Evolutionary conservation across 73 alveolate genomes (phyloP), one percentile per base, ranked within the genome.

Genomic region (Stentor coeruleus): DNA sequence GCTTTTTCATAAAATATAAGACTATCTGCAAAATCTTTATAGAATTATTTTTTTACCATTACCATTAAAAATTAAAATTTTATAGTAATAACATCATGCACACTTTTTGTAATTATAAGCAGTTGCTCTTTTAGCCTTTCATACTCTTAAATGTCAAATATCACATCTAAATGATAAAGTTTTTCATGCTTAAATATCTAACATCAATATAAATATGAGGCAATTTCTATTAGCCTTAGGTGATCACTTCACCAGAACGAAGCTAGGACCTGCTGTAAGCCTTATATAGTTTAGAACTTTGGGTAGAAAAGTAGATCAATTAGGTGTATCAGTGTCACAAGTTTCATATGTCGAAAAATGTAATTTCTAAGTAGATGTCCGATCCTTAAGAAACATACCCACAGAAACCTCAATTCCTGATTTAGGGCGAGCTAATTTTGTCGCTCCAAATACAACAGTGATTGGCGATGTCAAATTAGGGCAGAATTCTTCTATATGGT

Each of bases 371-470:
- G 20, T n/a, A 75, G 59, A 75, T 38, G 83, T 75, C 59, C 77
- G 66, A 39, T 75, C 83, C 15, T 30, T 75, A n/a, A 31, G 83
- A 15, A 39, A 40, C 58, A n/a, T 75, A 1, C 59, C 72, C 20
- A 39, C 59, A 37, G 74, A 75, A 38, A 75, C 89, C 87, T 4
- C 74, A 42, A 81, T 77, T 82, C 49, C 81, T 86, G 72, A 79
- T 74, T 58, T 35, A 20, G 28, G 35, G 14, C 15, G 60, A 28
- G 84, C 88, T 31, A 87, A 81, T 41, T 89, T 90, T 87, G 84
- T 89, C 31, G 95, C 95, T 14, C 95, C 95, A 3, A 89, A 89
- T 72, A 88, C 90, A 3, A 38, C 90, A 3, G 76, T 89, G 3
- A 74, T 89, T 36, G 95, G 95, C 3, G 92, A 89, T 35, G 95